A percentile compares a stretch with the other conserved stretches of the same genome.
Conservation (phyloP, 1,139 yeast genomes). For the Candida freyschussii region DNA sequence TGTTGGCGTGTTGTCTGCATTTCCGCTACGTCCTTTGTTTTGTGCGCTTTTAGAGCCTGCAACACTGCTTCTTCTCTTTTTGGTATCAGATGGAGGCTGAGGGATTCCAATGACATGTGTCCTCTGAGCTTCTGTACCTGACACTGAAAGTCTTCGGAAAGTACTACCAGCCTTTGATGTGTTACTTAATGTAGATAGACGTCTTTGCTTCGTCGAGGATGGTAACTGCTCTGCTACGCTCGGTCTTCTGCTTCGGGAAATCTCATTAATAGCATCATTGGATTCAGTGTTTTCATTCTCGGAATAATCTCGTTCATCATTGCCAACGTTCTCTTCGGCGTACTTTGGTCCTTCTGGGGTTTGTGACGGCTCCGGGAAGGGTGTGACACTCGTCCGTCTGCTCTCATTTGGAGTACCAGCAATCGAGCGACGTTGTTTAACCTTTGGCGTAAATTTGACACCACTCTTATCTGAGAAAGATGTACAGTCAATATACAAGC, state of each 20-base stretch:
- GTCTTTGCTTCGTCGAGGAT: slow-evolving; percentile 22
- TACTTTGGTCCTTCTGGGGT: slow-evolving; percentile 4
- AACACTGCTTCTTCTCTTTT: slow-evolving; percentile 13
- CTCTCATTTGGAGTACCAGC: slow-evolving; percentile 13
- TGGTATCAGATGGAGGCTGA: slow-evolving; percentile 5
- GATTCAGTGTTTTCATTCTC: slow-evolving; percentile 7
- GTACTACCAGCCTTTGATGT: slow-evolving; percentile 15
- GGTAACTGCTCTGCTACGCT: slow-evolving; percentile 14
- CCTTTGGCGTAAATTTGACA: slow-evolving; percentile 36
- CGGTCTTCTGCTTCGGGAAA: slow-evolving; percentile 13
- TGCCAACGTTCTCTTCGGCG: slow-evolving; percentile 9
- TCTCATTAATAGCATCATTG: slow-evolving; percentile 6
- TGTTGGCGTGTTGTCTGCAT: slow-evolving; percentile 3
- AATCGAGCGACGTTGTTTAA: slow-evolving; percentile 32
- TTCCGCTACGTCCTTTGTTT: slow-evolving; percentile 8
- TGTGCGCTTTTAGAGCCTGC: slow-evolving; percentile 1
- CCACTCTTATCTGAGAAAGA: slow-evolving; percentile 35
- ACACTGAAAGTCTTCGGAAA: slow-evolving; percentile 14
- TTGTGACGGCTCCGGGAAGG: slow-evolving; percentile 4
- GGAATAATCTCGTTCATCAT: slow-evolving; percentile 13
- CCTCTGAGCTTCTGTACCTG: slow-evolving; percentile 2
- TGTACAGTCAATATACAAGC: too few relatives aligned
- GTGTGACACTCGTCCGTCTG: slow-evolving; percentile 19
- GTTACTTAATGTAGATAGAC: slow-evolving; percentile 22
- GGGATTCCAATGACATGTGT: slow-evolving; percentile 21